phyloP scores from a whole-genome alignment of 306 rosid species.

The Vigna nakashimae region DNA sequence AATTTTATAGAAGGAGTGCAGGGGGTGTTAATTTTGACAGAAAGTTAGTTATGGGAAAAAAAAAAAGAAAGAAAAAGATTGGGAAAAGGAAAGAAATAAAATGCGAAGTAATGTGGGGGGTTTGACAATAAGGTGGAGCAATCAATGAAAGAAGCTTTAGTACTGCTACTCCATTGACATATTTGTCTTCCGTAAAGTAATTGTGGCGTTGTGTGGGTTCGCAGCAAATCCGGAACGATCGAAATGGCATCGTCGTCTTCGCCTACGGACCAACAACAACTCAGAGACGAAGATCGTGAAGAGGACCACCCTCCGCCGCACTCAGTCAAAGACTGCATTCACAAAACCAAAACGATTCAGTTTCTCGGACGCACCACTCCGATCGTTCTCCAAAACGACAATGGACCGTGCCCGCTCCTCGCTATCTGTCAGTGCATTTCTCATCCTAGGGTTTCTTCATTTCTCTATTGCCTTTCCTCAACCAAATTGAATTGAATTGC shows the following conservation, averaged over 20 bases:
- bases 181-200: not conserved
- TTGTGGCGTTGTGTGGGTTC: not conserved
- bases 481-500: not conserved
- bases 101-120: not conserved
- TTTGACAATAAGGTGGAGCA: conserved; percentile 25
- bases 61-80: not conserved
- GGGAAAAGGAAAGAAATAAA: not conserved
- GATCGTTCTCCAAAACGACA: conserved; percentile 93
- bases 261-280: not conserved
- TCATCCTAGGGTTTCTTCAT: conserved; percentile 46
- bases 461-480: not conserved
- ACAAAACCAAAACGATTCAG: conserved; percentile 87
- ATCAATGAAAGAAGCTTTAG: not conserved
- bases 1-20: no score
- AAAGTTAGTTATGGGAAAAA: not conserved
- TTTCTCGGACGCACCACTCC: conserved; percentile 93
- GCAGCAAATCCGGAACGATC: conserved; percentile 2
- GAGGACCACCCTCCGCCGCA: conserved; percentile 8
- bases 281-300: not conserved
- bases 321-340: conserved; percentile 64
- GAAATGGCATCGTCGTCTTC: conserved; percentile 42
- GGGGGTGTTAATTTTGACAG: not conserved
- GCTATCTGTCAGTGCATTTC: conserved; percentile 78
- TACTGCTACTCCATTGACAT: conserved; percentile 3
- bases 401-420: conserved; percentile 99